Evolutionary conservation across 2,329 filamentous ascomycete species (phyloP).

Genomic region (Cryphonectria nitschkei): DNA sequence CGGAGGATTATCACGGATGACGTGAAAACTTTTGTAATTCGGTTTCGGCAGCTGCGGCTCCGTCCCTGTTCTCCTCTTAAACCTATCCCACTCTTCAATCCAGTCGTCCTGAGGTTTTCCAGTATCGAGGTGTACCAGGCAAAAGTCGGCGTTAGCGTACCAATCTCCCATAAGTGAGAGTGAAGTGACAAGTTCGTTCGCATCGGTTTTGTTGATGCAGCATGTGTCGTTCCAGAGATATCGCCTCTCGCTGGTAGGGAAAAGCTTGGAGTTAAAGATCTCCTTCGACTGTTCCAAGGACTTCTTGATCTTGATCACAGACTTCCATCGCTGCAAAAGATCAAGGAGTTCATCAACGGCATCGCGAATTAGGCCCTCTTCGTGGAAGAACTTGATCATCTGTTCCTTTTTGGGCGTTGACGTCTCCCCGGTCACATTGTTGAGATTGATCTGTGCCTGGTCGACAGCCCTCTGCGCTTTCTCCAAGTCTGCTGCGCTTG

Average conservation of each 20-base stretch:
- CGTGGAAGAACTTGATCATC: not conserved
- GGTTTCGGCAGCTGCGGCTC: not conserved
- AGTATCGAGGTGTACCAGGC: not conserved
- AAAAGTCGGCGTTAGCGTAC: conserved; percentile 1
- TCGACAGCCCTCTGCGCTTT: not conserved
- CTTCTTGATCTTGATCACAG: not conserved
- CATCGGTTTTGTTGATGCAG: conserved; percentile 2
- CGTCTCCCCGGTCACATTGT: not conserved
- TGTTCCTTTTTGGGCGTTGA: not conserved
- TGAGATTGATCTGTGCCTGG: not conserved
- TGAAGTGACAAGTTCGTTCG: not conserved
- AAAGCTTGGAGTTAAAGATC: not conserved
- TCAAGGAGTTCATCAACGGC: not conserved
- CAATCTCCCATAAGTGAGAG: conserved; percentile 3
- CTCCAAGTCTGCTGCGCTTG: not conserved
- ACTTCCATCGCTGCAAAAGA: conserved; percentile 1
- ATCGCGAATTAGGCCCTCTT: not conserved
- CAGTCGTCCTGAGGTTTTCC: not conserved
- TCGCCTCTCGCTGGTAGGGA: not conserved
- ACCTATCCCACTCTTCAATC: not conserved
- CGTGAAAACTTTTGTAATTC: not conserved
- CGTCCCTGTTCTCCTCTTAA: not conserved
- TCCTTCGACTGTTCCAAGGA: not conserved
- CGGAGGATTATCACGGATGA: not conserved
- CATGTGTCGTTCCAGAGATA: not conserved